A percentile compares a stretch with the other conserved stretches of the same genome.
Evolutionary conservation across 225 moss, liverwort and hornwort species (phyloP).

Genomic region (Polytrichum commune): DNA sequence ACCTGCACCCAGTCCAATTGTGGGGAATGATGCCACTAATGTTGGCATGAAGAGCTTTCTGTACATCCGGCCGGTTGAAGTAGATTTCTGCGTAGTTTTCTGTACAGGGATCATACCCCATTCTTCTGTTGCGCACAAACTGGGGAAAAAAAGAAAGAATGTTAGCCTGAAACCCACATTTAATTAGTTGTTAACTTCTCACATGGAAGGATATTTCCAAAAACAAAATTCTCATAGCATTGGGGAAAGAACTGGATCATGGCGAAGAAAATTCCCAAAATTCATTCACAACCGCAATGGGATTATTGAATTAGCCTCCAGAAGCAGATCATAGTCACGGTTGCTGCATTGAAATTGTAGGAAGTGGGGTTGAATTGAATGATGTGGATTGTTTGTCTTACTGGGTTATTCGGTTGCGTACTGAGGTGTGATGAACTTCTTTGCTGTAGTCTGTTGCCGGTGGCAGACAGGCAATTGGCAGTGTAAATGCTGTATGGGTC

Average conservation of each 20-base stretch:
- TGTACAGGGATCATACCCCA: slow-evolving; percentile 53
- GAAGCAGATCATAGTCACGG: neutral
- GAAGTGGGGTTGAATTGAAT: neutral
- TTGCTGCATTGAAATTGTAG: neutral
- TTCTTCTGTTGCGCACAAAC: slow-evolving; percentile 27
- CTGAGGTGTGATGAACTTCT: slow-evolving; percentile 10
- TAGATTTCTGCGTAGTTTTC: slow-evolving; percentile 38
- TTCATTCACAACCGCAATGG: neutral
- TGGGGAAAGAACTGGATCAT: neutral
- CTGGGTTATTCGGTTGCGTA: slow-evolving; percentile 43
- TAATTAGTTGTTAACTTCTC: too few relatives aligned
- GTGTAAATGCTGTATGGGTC: slow-evolving; percentile 60
- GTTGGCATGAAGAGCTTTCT: slow-evolving; percentile 58
- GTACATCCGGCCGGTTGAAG: slow-evolving; percentile 61
- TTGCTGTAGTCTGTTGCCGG: slow-evolving; percentile 11
- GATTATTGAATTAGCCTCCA: neutral
- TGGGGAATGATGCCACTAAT: slow-evolving; percentile 44
- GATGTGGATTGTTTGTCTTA: slow-evolving; percentile 8
- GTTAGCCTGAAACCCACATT: too few relatives aligned
- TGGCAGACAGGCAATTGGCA: slow-evolving; percentile 21
- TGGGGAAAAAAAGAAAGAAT: neutral
- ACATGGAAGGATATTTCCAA: too few relatives aligned
- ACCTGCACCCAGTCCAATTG: slow-evolving; percentile 60
- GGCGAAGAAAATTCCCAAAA: neutral
- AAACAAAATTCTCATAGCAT: neutral